These are phyloP conservation scores for Cyberlindnera mycetangii DNA, from an alignment of 805 yeast species.

Conservation along the genomic window DNA sequence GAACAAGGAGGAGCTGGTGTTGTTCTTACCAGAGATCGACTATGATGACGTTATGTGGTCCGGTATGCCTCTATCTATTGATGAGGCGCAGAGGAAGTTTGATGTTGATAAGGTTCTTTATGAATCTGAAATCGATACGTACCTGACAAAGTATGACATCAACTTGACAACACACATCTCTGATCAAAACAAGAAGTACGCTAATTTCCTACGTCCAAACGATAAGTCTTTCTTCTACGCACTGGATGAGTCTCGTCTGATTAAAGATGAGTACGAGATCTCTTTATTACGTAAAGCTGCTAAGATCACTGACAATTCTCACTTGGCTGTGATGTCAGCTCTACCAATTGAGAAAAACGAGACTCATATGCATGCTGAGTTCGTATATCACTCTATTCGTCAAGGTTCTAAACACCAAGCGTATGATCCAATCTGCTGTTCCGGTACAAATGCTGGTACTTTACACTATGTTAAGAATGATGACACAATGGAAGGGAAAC, in stretches of 20 bases:
- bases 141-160: conserved; percentile 28
- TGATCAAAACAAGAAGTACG: conserved; percentile 35
- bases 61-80: conserved; percentile 72
- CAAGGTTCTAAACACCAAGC: conserved; percentile 90
- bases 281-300: conserved; percentile 77
- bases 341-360: conserved; percentile 84
- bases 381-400: conserved; percentile 86
- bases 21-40: conserved; percentile 82
- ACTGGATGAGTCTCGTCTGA: conserved; percentile 80
- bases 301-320: conserved; percentile 82
- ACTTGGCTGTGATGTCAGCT: conserved; percentile 89
- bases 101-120: conserved; percentile 84
- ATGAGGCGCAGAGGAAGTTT: conserved; percentile 59
- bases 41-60: conserved; percentile 95
- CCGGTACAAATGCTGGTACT: conserved; percentile 89
- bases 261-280: conserved; percentile 82
- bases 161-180: conserved; percentile 56
- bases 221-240: conserved; percentile 61
- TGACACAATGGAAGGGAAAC: conserved; percentile 52
- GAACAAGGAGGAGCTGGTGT: conserved; percentile 50
- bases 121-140: conserved; percentile 43
- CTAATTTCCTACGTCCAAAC: conserved; percentile 38
- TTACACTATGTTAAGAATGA: conserved; percentile 88
- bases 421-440: conserved; percentile 94
- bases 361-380: conserved; percentile 93